phyloP scores from a whole-genome alignment of 805 yeast species.

The Starmerella sp. region DNA sequence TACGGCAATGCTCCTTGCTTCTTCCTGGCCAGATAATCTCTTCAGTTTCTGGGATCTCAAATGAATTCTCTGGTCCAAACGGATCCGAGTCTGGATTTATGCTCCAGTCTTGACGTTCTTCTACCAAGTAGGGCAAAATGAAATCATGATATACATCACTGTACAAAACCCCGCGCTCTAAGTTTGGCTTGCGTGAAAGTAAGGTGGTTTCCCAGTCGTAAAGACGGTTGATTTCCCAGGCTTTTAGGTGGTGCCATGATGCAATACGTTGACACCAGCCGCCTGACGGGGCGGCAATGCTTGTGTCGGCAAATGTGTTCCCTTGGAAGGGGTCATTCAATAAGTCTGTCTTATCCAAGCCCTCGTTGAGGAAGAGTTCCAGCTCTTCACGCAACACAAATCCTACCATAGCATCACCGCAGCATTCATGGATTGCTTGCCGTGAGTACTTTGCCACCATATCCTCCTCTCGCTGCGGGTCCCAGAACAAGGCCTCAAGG shows the following conservation, averaged over 20 bases:
- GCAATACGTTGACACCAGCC: conserved; percentile 29
- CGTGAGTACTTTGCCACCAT: conserved; percentile 20
- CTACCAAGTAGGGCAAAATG: conserved; percentile 25
- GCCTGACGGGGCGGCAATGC: conserved; percentile 8
- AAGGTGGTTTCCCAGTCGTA: conserved; percentile 29
- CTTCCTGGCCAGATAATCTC: conserved; percentile 10
- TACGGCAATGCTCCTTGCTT: conserved; percentile 9
- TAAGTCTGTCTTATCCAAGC: conserved; percentile 5
- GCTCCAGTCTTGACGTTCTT: conserved; percentile 24
- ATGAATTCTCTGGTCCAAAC: background rate
- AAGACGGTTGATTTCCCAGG: conserved; percentile 28
- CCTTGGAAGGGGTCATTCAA: conserved; percentile 28
- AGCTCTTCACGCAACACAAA: conserved; percentile 24
- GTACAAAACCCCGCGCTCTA: conserved; percentile 16
- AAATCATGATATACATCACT: conserved; percentile 30
- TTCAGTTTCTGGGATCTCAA: background rate
- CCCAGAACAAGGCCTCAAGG: conserved; percentile 26
- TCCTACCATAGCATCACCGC: conserved; percentile 32
- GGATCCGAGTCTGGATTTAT: background rate
- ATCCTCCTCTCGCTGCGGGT: conserved; percentile 19
- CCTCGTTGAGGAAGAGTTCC: conserved; percentile 12
- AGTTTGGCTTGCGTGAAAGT: conserved; percentile 21
- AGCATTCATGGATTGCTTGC: conserved; percentile 24
- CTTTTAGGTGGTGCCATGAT: conserved; percentile 29
- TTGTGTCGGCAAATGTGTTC: conserved; percentile 23